Evolutionary conservation across 371 early-diverging fungal species (phyloP), one percentile per base, ranked within the genome.

Genomic region (Syncephalastrum racemosum): DNA sequence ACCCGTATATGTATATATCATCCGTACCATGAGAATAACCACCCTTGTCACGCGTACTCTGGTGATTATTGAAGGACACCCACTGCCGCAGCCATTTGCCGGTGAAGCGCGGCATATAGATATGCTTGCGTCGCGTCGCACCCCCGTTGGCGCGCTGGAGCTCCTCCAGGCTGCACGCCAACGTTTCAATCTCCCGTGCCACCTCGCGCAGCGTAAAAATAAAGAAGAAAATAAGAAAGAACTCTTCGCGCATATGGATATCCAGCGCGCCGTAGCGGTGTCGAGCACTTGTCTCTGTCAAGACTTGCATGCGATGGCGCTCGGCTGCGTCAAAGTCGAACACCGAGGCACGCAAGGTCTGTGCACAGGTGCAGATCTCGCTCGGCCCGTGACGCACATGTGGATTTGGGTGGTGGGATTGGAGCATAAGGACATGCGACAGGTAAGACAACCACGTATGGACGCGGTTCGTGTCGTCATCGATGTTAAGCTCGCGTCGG

Each of bases 211-310:
- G 59, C 0, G 82, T 78, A 56, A 84, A 84, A 4, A 84, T 66
- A 42, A 84, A 86, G 53, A 83, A 86, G 54, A 86, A 84, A 7
- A 86, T 81, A 42, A 86, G 66, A 48, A 83, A 86, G 1, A 83
- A 55, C 43, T 86, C 84, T 53, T 84, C 83, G 1, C 81, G 71
- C n/a, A 80, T 74, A 7, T 79, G 77, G 0, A 83, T 59, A 52
- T 81, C 81, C 41, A 84, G 44, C 3, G 46, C 47, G 5, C 36
- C 49, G 5, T 56, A 18, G 14, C 22, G 16, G 46, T 27, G 16
- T 36, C 13, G 36, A 6, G n/a, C 39, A 6, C 36, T 51, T 16
- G 6, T 51, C 13, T 43, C 46, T 44, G 43, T 15, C 16, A 48
- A 36, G 27, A 22, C 25, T 10, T 54, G 23, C 54, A 60, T 57